Evolutionary conservation across 148 eudicot genomes (phyloP), one percentile per base, ranked within the genome.

Genomic region (Vaccinium darrowii): DNA sequence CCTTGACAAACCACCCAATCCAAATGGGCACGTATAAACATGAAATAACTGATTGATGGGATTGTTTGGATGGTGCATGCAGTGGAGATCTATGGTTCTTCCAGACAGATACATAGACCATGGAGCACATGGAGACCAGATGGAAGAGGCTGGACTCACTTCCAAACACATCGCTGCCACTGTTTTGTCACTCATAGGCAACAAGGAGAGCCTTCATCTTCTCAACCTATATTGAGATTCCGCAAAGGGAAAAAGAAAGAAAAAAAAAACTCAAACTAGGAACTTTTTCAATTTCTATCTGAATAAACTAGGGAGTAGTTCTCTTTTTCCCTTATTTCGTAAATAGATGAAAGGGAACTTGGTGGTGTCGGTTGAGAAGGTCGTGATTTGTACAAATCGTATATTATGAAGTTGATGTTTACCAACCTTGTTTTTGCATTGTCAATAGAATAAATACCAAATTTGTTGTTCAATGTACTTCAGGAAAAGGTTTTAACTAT

Each of bases 1-100:
- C 23, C 16, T 25, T 15, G 33, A 33, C 73, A 25, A 19, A 67
- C 1, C 15, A 67, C 13, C 73, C 13, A 67, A 63, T n/a, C 13
- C 23, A 23, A 67, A 67, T 67, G 39, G 73, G 19, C 0, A 36
- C 39, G 43, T 14, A 69, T 57, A 9, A 10, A 2, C 19, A 16
- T 57, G 51, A 80, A 21, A 21, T 80, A 39, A 33, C 43, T 56
- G 69, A 39, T 3, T 30, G 1, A 25, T 58, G 19, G 15, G 8
- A 43, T 33, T 3, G 6, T 69, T 57, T 19, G 15, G 1, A 12
- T 60, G 77, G 7, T 67, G 50, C 75, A 90, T 67, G 56, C 75
- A 90, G 91, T 90, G 90, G 91, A 84, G 91, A 78, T 63, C 91
- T 49, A 86, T 90, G 90, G 82, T 88, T 80, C 90, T 90, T 8